A percentile compares a stretch with the other conserved stretches of the same genome.
Conservation (phyloP, 495 filamentous ascomycete species). For the Hypoxylon fragiforme region DNA sequence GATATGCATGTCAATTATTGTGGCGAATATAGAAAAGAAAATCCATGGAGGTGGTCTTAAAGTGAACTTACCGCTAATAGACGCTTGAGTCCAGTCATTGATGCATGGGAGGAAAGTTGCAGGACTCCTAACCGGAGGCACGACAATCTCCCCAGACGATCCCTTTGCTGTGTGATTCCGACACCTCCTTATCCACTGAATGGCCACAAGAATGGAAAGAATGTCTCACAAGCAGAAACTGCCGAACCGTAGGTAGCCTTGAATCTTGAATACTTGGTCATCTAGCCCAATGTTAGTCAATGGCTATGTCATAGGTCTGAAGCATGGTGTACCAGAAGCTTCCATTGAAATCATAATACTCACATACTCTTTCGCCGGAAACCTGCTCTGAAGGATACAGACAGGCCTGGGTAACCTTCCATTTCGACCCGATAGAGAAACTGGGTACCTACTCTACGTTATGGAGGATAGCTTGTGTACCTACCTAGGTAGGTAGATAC, state of each 20-base stretch:
- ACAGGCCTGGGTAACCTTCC: too few relatives aligned
- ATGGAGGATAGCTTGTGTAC: not conserved
- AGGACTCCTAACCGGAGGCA: too few relatives aligned
- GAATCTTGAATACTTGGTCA: not conserved
- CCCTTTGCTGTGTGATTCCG: not conserved
- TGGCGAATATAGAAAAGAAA: too few relatives aligned
- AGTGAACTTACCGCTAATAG: too few relatives aligned
- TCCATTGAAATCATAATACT: not conserved
- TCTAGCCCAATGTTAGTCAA: constrained; percentile 10
- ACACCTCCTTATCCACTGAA: not conserved
- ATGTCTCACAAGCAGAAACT: not conserved
- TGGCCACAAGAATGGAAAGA: not conserved
- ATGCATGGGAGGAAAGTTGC: too few relatives aligned
- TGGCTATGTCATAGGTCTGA: not conserved
- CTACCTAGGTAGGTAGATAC: not conserved
- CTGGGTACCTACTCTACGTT: not conserved
- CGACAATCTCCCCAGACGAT: too few relatives aligned
- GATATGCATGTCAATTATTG: too few relatives aligned
- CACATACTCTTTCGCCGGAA: not conserved
- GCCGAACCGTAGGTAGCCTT: not conserved
- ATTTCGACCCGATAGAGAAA: too few relatives aligned
- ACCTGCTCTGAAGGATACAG: not conserved
- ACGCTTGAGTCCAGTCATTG: too few relatives aligned
- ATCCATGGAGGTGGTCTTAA: too few relatives aligned
- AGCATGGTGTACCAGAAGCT: not conserved